Base-by-base conservation (phyloP, 768 basidiomycete species). In the Boletus sensibilis region DNA sequence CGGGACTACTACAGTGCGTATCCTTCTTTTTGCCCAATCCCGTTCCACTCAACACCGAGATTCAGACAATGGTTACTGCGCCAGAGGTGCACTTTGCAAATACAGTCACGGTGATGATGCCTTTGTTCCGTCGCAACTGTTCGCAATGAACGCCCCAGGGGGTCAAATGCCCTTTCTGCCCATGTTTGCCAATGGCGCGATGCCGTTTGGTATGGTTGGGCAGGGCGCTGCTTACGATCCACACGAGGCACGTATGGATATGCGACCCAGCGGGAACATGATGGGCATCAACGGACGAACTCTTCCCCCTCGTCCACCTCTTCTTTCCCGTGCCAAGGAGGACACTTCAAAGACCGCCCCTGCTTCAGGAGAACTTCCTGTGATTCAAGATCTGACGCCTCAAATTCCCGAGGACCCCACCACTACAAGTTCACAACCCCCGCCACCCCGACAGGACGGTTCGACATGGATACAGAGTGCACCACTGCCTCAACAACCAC, bases 31-130 rank as follows among this genome's bases (percentile, higher is more conserved):
- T 33, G 46, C 51, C 41, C 60, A 27, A 41, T 40, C 14, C 41
- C 43, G 29, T 51, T 40, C 50, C 42, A 52, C 55, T 53, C 56
- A 58, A 59, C 50, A 51, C 53, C 20, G 53, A 43, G 57, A 10
- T 48, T 9, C 62, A 98, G 95, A 95, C 68, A 86, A 86, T 56
- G 95, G 95, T 1, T 97, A 87, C 74, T 98, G 95, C 64, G 83
- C 90, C 39, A 85, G 94, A 33, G 95, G 95, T 45, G 86, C 82
- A 20, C 81, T 82, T 57, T 98, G 95, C 79, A 94, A 92, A 68
- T 98, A 85, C 73, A 93, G 90, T 57, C 95, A 98, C 64, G 93
- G 91, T 37, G 91, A 92, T 2, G 92, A 95, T 67, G 90, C 92
- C 31, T 84, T 91, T 48, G 76, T 90, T 10, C 91, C 89, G 0